A percentile compares a stretch with the other conserved stretches of the same genome.
Evolutionary conservation across 805 yeast genomes (phyloP).

Genomic region (Debaryomyces castellii): DNA sequence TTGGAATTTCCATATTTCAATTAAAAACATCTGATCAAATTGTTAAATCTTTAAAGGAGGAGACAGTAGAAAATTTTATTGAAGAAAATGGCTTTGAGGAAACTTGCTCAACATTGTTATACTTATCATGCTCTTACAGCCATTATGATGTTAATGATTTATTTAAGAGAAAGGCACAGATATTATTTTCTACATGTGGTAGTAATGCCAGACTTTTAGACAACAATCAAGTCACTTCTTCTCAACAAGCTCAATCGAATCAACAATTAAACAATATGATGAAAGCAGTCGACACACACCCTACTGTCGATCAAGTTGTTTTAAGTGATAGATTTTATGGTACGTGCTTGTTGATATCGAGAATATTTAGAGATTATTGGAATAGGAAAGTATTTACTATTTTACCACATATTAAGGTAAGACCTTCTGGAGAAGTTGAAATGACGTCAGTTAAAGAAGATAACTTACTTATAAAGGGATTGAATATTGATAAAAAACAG

Average conservation of each 20-base stretch:
- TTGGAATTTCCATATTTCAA: slow-evolving; percentile 73
- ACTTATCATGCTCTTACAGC: slow-evolving; percentile 74
- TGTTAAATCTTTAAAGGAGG: slow-evolving; percentile 66
- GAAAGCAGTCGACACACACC: slow-evolving; percentile 28
- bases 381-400: slow-evolving; percentile 60
- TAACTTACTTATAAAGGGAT: slow-evolving; percentile 43
- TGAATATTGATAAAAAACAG: slow-evolving; percentile 47
- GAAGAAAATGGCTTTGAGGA: slow-evolving; percentile 84
- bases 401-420: slow-evolving; percentile 40
- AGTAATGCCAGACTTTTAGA: slow-evolving; percentile 45
- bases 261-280: slow-evolving; percentile 14
- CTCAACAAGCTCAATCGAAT: slow-evolving; percentile 2
- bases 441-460: slow-evolving; percentile 41
- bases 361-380: slow-evolving; percentile 84
- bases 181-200: slow-evolving; percentile 54
- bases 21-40: slow-evolving; percentile 80
- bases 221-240: neutral
- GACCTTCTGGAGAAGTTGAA: slow-evolving; percentile 36
- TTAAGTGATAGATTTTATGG: slow-evolving; percentile 92
- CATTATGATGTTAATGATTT: slow-evolving; percentile 48
- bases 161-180: slow-evolving; percentile 47
- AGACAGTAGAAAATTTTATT: slow-evolving; percentile 65
- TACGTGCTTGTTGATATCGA: slow-evolving; percentile 70
- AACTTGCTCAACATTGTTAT: slow-evolving; percentile 84
- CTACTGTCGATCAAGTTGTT: slow-evolving; percentile 68